Percentiles rank a stretch among this genome's conserved stretches.
These are phyloP conservation scores for Marasmius fiardii DNA, from an alignment of 1,284 basidiomycete species.

Conservation along the genomic window DNA sequence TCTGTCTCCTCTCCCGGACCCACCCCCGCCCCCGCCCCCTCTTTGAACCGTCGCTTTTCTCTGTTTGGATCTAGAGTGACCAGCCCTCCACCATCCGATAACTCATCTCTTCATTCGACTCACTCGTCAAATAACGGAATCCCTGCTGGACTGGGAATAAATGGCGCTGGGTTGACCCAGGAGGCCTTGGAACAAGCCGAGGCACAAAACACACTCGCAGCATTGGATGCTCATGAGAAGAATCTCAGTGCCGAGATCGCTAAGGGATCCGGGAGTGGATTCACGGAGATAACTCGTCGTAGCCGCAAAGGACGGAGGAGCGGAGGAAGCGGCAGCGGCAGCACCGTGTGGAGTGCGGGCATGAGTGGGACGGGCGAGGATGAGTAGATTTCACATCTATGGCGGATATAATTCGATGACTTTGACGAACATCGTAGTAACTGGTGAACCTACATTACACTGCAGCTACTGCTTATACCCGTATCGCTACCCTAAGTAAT, in stretches of 20 bases:
- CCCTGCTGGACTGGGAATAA: conserved; percentile 35
- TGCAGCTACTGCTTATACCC: conserved; percentile 1
- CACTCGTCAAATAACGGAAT: conserved; percentile 30
- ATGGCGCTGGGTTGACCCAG: conserved; percentile 53
- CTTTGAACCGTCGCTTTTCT: conserved; percentile 53
- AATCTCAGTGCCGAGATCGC: conserved; percentile 71
- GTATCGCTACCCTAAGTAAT: not conserved
- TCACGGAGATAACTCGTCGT: conserved; percentile 67
- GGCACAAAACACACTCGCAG: conserved; percentile 68
- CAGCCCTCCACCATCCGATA: conserved; percentile 39
- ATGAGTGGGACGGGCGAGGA: conserved; percentile 62
- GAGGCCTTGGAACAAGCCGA: conserved; percentile 75
- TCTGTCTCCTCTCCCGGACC: conserved; percentile 34
- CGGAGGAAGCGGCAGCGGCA: conserved; percentile 60
- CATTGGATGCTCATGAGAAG: conserved; percentile 73
- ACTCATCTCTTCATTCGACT: conserved; percentile 44
- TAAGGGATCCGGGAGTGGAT: conserved; percentile 67
- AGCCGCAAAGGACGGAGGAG: conserved; percentile 56
- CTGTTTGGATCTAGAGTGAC: conserved; percentile 58
- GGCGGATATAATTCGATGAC: not conserved
- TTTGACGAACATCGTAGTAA: not conserved
- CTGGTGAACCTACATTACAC: not conserved
- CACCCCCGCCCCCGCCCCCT: conserved; percentile 30
- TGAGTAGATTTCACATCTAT: conserved; percentile 19
- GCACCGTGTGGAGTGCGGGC: conserved; percentile 82